A percentile compares a stretch with the other conserved stretches of the same genome.
phyloP scores from a whole-genome alignment of 495 filamentous ascomycete species.

The Podospora pseudocomata region DNA sequence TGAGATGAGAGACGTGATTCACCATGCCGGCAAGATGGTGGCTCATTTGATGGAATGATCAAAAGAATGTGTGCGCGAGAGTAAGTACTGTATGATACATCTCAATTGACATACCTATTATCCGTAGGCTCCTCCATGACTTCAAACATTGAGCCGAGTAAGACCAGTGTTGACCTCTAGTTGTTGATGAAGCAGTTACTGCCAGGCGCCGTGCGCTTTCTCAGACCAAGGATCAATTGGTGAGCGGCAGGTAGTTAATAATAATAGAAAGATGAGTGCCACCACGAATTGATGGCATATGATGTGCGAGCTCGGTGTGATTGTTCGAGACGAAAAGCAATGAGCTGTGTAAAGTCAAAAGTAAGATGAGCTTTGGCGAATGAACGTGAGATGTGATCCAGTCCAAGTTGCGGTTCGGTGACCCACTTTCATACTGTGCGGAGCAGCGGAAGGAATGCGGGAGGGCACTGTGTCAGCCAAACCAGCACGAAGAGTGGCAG shows the following conservation, averaged over 20 bases:
- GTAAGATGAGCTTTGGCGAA: constrained; percentile 19
- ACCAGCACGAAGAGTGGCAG: too few relatives aligned
- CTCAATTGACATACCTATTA: neutral
- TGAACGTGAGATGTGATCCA: constrained; percentile 3
- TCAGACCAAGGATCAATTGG: neutral
- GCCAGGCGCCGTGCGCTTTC: neutral
- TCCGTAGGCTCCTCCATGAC: neutral
- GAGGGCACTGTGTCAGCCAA: neutral
- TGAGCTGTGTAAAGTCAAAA: constrained; percentile 13
- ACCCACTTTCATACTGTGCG: neutral
- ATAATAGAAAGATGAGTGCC: neutral
- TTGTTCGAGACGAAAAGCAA: neutral
- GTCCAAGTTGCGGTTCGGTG: neutral
- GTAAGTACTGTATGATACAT: neutral
- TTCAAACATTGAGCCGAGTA: neutral
- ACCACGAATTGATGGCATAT: neutral
- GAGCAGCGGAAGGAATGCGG: neutral
- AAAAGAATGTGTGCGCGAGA: neutral
- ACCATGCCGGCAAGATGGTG: neutral
- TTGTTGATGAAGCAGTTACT: neutral
- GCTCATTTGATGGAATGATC: neutral
- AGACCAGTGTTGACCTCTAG: neutral
- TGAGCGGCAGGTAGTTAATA: neutral
- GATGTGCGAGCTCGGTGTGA: neutral
- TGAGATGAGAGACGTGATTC: neutral